A percentile compares a stretch with the other conserved stretches of the same genome.
Evolutionary conservation across 441 rosid genomes (phyloP).

Genomic region (Corymbia calophylla): DNA sequence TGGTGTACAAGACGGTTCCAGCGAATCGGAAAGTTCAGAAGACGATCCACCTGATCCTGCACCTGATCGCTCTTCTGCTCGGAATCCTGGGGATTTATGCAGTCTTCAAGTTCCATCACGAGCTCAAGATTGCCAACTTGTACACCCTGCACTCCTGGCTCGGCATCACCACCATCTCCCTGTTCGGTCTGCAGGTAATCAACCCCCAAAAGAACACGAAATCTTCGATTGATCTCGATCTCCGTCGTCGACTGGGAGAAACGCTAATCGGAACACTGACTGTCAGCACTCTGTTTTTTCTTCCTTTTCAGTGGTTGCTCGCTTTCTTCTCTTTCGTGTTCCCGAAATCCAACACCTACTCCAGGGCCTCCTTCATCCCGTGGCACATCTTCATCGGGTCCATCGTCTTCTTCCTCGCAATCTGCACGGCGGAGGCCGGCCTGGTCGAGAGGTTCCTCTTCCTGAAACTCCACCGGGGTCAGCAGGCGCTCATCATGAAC

Average conservation of each 20-base stretch:
- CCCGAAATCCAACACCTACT: conserved; percentile 19
- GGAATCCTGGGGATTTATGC: conserved; percentile 75
- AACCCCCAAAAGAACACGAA: neutral
- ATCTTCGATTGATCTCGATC: neutral
- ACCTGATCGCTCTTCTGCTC: conserved; percentile 40
- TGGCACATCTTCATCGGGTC: conserved; percentile 45
- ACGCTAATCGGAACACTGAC: neutral
- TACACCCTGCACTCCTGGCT: conserved; percentile 83
- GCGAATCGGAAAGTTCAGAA: conserved; percentile 34
- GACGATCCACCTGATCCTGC: conserved; percentile 43
- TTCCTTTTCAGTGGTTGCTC: conserved; percentile 30
- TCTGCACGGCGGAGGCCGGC: conserved; percentile 39
- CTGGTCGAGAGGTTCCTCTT: conserved; percentile 14
- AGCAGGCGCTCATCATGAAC: conserved; percentile 33
- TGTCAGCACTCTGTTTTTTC: neutral
- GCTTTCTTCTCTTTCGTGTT: conserved; percentile 36
- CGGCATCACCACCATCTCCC: conserved; percentile 52
- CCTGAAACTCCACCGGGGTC: neutral
- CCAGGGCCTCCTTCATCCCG: conserved; percentile 29
- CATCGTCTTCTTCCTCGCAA: conserved; percentile 25
- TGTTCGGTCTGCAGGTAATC: conserved; percentile 65
- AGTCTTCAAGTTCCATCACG: conserved; percentile 69
- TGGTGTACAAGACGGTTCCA: conserved; percentile 60
- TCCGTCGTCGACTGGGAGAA: neutral
- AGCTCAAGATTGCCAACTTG: conserved; percentile 26